Evolutionary conservation across 1,139 yeast genomes (phyloP).

Genomic region (Hyphopichia fennica): DNA sequence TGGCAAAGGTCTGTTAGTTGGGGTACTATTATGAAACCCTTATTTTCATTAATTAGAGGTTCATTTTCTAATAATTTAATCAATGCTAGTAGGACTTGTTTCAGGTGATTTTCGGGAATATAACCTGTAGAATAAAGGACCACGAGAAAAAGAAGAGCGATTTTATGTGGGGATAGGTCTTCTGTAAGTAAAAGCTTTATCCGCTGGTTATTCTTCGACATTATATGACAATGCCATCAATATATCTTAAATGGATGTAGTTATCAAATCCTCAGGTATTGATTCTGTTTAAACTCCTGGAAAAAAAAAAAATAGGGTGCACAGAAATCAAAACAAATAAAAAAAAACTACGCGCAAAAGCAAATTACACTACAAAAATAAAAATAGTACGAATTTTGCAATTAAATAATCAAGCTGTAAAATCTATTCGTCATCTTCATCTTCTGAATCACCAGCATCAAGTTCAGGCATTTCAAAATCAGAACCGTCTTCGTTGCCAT

Average conservation of each 20-base stretch:
- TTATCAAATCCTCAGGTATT: too few relatives aligned
- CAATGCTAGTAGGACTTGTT: slow-evolving; percentile 16
- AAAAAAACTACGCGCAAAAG: not conserved
- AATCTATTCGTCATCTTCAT: slow-evolving; percentile 7
- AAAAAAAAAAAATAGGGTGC: too few relatives aligned
- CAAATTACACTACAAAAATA: not conserved
- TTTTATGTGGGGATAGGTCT: slow-evolving; percentile 22
- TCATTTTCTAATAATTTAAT: slow-evolving; percentile 25
- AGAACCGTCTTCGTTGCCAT: slow-evolving; percentile 32
- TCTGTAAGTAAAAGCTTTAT: slow-evolving; percentile 12
- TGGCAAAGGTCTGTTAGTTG: slow-evolving; percentile 25
- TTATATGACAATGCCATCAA: not conserved
- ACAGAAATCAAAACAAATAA: too few relatives aligned
- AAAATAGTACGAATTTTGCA: not conserved
- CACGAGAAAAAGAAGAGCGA: slow-evolving; percentile 26
- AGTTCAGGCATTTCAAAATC: slow-evolving; percentile 63
- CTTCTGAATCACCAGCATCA: slow-evolving; percentile 26
- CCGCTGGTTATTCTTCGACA: not conserved
- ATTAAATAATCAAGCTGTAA: not conserved
- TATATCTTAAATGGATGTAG: too few relatives aligned
- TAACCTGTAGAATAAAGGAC: slow-evolving; percentile 19
- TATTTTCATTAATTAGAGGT: slow-evolving; percentile 21
- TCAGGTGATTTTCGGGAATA: slow-evolving; percentile 12
- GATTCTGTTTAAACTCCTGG: too few relatives aligned
- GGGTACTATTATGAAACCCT: slow-evolving; percentile 27